Base-by-base conservation (phyloP, 495 filamentous ascomycete genomes). In the Daldinia grandis region DNA sequence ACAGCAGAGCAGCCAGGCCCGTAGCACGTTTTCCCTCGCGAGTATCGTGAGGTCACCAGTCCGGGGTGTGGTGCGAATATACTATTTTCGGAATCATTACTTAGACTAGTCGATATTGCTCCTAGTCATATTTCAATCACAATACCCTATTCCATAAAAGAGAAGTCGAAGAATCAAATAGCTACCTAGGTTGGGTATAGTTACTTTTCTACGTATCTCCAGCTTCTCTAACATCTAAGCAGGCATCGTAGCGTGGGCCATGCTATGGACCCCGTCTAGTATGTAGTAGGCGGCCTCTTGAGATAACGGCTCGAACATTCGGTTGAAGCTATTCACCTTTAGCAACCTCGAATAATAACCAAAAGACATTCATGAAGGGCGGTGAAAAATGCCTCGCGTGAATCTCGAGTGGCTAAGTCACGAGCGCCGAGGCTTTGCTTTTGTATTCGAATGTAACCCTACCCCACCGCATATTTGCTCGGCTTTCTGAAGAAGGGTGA, bases 371-470 rank as follows among this genome's bases (percentile, higher is more conserved):
- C 8, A 47, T 17, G 17, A 17, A 21, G 42, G 7, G 42, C 42
- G 42, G 42, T 47, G 42, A 47, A 47, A 17, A 17, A 38, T 0
- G 10, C 38, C 38, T 40, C 38, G 42, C 8, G 19, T 21, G 19
- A 56, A 49, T 10, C 17, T 24, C 12, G 4, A 61, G 17, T 64
- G 49, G 55, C 44, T 31, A 65, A 14, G 40, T 57, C 50, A 62
- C 38, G 61, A 64, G 50, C 47, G 60, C 60, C 60, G 51, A 51
- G 54, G 53, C 35, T 51, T 58, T 25, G 42, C 19, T 1, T 51
- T 57, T 37, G 25, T 37, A 60, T 56, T 33, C 47, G 10, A 42
- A 37, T 64, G 54, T 19, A 55, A 69, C 66, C 42, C 7, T 54
- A 21, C 61, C 58, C 67, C 61, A 60, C 49, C 15, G 28, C 28